Evolutionary conservation across 306 rosid species (phyloP), one percentile per base, ranked within the genome.

Genomic region (Cucurbita maxima): DNA sequence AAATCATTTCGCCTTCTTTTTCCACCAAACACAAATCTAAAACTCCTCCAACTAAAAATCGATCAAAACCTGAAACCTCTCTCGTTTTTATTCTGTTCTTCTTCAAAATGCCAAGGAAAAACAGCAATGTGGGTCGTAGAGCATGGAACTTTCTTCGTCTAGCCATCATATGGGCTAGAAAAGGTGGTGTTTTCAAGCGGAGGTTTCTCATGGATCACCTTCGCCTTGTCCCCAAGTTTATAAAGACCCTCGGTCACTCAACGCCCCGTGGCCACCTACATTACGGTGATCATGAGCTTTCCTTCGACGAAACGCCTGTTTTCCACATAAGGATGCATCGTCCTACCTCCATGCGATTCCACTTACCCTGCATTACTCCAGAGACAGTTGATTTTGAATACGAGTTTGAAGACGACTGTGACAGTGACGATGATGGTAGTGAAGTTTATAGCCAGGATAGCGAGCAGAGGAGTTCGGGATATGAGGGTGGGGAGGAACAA

Each of bases 231-330:
- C 88, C 96, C 3, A 87, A 86, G 77, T 84, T 86, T 66, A 70
- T 87, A 20, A 89, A 79, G 79, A 82, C 81, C 5, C 79, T 88
- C 1, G 84, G 84, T 50, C 81, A 75, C 53, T 12, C 76, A 0
- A 54, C 75, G 0, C 71, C 69, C 0, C 76, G 74, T 0, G 66
- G 9, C 15, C 85, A 78, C 0, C 78, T 90, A 16, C 75, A 84
- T 56, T 88, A 86, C 72, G 81, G 77, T 5, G 98, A 94, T 64
- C 88, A 91, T 0, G 83, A 94, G 84, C 88, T 94, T 4, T 94
- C 98, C 14, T 94, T 94, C 56, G 92, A 94, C 8, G 38, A 87
- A 82, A 94, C 95, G 0, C 95, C 98, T 0, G 69, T 90, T 50
- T 86, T 90, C 79, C 79, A 80, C 15, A 73, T 89, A 60, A 89